Base-by-base conservation (phyloP, 495 filamentous ascomycete species). In the Penicillium verhagenii region DNA sequence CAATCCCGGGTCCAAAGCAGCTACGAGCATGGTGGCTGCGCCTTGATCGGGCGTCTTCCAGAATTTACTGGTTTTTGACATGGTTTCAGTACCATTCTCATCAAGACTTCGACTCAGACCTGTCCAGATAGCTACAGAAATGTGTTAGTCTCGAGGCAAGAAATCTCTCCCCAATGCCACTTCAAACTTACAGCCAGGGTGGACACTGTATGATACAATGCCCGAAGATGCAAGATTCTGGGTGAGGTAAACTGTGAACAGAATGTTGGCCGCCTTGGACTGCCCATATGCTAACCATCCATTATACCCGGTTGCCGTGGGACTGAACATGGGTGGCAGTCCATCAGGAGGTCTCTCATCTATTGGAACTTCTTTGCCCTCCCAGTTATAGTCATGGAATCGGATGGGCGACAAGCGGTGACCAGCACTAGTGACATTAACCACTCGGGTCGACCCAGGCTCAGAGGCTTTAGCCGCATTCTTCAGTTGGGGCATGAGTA, bases 211-310 rank as follows among this genome's bases (percentile, higher is more conserved):
- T 6, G 63, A 63, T 2, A 60, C 51, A 9, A 66, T 59, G 1
- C 63, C 63, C 28, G 35, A 53, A 13, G 40, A 26, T 20, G 35
- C 38, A 24, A 66, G 42, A 16, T 56, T 38, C 11, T 47, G 45
- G 13, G 51, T 57, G 39, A 66, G 45, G 33, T 60, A 53, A 13
- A 60, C 25, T 35, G 81, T 79, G 46, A 84, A 83, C 37, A 86
- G 53, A n/a, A 86, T 72, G 52, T 85, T 86, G 23, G 82, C 84
- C 28, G 82, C 78, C 66, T 86, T 86, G 48, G 79, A 81, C 50
- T 88, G 79, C 3, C 73, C 78, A 65, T 92, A 93, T 18, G 80
- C 76, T 21, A 63, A 29, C 63, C 67, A 77, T 6, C 67, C 56
- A 44, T 52, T 61, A 40, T 65, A 64, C 18, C 60, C 61, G 31